Conservation (phyloP, 2,329 filamentous ascomycete species). For the Incumbomyces delicatus region DNA sequence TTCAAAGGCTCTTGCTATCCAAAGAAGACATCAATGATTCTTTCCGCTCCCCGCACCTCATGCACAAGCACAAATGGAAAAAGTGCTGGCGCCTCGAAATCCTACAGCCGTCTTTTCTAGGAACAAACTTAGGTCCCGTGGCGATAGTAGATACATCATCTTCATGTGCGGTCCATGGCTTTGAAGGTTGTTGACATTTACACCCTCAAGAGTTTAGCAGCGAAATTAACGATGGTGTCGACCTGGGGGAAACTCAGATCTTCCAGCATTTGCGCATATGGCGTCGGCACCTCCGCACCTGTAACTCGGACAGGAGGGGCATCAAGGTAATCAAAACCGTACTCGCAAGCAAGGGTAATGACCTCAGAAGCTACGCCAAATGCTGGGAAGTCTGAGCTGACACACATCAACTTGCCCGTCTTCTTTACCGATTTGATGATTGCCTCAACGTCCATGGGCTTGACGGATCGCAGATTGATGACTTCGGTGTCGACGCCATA, state of each 20-base stretch:
- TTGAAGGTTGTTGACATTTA: constrained; percentile 32
- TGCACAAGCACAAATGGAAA: not conserved
- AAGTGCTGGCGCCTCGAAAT: no score
- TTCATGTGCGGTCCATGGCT: no score
- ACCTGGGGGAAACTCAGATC: constrained; percentile 92
- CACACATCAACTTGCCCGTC: constrained; percentile 80
- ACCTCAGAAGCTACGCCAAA: constrained; percentile 92
- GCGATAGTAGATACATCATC: not conserved
- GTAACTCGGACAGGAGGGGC: constrained; percentile 89
- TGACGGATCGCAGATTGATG: constrained; percentile 94
- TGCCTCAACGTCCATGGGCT: constrained; percentile 88
- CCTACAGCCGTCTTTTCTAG: no score
- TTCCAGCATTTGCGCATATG: constrained; percentile 87
- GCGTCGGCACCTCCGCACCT: constrained; percentile 92
- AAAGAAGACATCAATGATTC: not conserved
- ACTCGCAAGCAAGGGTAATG: constrained; percentile 90
- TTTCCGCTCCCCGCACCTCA: not conserved
- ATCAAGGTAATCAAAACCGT: constrained; percentile 94
- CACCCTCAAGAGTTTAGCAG: constrained; percentile 76
- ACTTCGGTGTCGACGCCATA: constrained; percentile 95
- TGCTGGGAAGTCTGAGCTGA: constrained; percentile 93
- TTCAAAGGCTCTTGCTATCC: not conserved
- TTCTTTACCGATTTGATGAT: constrained; percentile 99
- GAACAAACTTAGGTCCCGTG: not conserved
- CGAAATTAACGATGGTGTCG: constrained; percentile 74